These are phyloP conservation scores for Lecanicillium sp. DNA, from an alignment of 2,329 filamentous ascomycete species.

Conservation along the genomic window DNA sequence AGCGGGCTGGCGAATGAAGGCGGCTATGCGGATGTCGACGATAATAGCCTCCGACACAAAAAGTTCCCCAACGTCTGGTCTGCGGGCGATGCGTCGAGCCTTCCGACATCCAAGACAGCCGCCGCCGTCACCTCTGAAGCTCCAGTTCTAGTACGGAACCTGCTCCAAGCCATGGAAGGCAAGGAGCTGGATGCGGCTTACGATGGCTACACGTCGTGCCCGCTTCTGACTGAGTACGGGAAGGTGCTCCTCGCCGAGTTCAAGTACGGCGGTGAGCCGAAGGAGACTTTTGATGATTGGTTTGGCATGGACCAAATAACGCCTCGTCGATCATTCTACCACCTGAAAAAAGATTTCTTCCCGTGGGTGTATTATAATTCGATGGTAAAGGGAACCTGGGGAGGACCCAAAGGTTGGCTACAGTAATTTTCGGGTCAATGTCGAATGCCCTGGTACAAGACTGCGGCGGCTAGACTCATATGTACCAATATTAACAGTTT, in stretches of 20 bases:
- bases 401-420: slow-evolving; percentile 45
- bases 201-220: slow-evolving; percentile 50
- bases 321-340: slow-evolving; percentile 50
- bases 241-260: slow-evolving; percentile 59
- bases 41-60: slow-evolving; percentile 42
- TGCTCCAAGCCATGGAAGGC: slow-evolving; percentile 36
- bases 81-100: slow-evolving; percentile 48
- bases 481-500: too few relatives aligned
- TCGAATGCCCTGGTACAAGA: too few relatives aligned
- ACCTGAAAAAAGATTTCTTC: slow-evolving; percentile 61
- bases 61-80: slow-evolving; percentile 52
- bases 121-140: slow-evolving; percentile 45
- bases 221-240: slow-evolving; percentile 47
- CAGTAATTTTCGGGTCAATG: too few relatives aligned
- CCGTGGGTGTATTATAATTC: slow-evolving; percentile 56
- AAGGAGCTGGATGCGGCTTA: slow-evolving; percentile 35
- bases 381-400: slow-evolving; percentile 57
- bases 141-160: slow-evolving; percentile 41
- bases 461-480: too few relatives aligned
- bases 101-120: slow-evolving; percentile 50
- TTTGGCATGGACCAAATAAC: slow-evolving; percentile 50
- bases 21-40: slow-evolving; percentile 51
- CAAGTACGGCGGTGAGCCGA: slow-evolving; percentile 55
- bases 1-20: slow-evolving; percentile 46
- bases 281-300: slow-evolving; percentile 50